These are phyloP conservation scores for Flueggea neowawraea DNA, from an alignment of 441 rosid species.

Conservation along the genomic window DNA sequence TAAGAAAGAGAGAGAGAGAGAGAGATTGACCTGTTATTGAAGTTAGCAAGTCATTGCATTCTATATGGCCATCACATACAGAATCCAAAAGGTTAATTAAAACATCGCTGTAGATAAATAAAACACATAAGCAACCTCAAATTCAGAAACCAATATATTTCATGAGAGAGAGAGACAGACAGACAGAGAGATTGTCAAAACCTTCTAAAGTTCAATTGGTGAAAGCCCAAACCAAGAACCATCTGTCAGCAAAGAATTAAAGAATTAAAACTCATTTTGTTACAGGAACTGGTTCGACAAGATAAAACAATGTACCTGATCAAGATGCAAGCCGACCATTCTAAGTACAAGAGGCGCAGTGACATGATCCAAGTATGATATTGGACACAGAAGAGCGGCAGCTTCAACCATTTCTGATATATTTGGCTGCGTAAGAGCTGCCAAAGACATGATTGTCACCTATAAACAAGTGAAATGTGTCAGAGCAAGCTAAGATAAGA, in stretches of 20 bases:
- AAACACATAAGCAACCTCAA: slow-evolving; percentile 1
- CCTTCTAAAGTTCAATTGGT: slow-evolving; percentile 91
- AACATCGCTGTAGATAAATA: slow-evolving; percentile 39
- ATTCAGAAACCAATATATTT: neutral
- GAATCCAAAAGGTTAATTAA: slow-evolving; percentile 71
- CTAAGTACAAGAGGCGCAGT: slow-evolving; percentile 75
- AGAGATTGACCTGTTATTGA: slow-evolving; percentile 64
- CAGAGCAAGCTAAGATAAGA: neutral
- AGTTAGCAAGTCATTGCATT: slow-evolving; percentile 68
- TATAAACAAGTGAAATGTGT: slow-evolving; percentile 18
- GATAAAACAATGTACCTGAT: slow-evolving; percentile 51
- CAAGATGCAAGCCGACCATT: slow-evolving; percentile 88
- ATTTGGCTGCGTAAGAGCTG: slow-evolving; percentile 76
- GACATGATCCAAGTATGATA: slow-evolving; percentile 77
- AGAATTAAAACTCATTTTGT: slow-evolving; percentile 11
- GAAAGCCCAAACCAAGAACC: slow-evolving; percentile 77
- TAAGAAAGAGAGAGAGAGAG: slow-evolving; percentile 1
- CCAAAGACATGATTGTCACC: slow-evolving; percentile 93
- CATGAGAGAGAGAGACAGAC: slow-evolving; percentile 3
- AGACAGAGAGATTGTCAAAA: slow-evolving; percentile 12
- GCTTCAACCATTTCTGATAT: slow-evolving; percentile 83
- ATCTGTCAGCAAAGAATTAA: slow-evolving; percentile 38
- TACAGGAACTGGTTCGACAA: slow-evolving; percentile 13
- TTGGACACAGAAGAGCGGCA: slow-evolving; percentile 89
- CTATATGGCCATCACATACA: slow-evolving; percentile 57